Base-by-base conservation (phyloP, 2,329 filamentous ascomycete genomes). In the Colletotrichum liaoningense region DNA sequence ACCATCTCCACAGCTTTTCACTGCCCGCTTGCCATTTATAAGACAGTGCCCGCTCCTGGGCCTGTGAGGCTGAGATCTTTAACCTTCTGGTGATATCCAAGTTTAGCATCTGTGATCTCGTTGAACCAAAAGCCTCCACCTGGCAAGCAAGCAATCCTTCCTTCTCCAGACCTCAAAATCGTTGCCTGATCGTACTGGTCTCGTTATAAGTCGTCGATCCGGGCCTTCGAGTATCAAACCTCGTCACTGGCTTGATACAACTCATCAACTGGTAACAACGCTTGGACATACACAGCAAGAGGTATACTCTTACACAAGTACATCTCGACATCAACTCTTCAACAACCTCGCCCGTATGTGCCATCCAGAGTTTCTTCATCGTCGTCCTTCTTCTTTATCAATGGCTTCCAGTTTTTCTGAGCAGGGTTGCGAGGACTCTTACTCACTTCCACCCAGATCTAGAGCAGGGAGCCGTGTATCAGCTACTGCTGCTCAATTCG, bases 381-480 rank as follows among this genome's bases (percentile, higher is more conserved):
- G 75, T 72, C 69, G 59, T 73, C 67, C 67, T 76, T 74, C 75
- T 76, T 74, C 70, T 75, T 76, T 75, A 62, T 66, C 76, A 79
- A 80, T 80, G 80, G 79, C 78, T 75, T 75, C 66, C 68, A 78
- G 75, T 74, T 75, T 67, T 74, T 76, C 75, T 75, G 78, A 77
- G 73, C 76, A 75, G 69, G 73, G 66, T 73, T 76, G 73, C 76
- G 78, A 80, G 77, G 75, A 80, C 77, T 77, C 77, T 79, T 77
- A 79, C 81, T 82, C 80, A 82, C 81, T 77, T 74, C 78, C 77
- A 73, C 78, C 79, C 77, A 82, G 80, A 76, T 81, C 79, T 75
- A 77, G 78, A 78, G 76, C 76, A 73, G 77, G 76, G 74, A 78
- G 79, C 77, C 75, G 77, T 73, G 78, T 78, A 74, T 79, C 80